phyloP scores from a whole-genome alignment of 1,284 basidiomycete genomes.

The Sphaerobolus stellatus region DNA sequence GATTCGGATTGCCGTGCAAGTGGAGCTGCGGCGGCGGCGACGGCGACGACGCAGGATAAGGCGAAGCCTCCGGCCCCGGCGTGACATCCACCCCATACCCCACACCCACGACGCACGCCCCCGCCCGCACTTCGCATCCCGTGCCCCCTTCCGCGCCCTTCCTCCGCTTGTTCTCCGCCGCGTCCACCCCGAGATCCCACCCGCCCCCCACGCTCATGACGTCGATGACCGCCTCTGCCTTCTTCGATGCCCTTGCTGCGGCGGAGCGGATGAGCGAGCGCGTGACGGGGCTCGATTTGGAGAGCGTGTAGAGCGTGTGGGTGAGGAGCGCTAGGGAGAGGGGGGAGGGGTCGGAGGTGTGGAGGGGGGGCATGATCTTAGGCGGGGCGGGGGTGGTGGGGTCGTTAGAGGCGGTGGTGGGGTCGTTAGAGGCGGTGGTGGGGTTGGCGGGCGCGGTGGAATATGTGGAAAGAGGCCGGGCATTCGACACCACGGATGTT shows the following conservation, averaged over 20 bases:
- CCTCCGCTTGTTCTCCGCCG: no score
- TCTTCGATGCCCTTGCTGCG: neutral
- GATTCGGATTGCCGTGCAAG: neutral
- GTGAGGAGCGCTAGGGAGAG: neutral
- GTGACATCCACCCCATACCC: neutral
- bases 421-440: neutral
- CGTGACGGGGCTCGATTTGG: neutral
- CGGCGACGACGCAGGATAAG: neutral
- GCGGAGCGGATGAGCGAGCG: neutral
- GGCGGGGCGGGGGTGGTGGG: neutral
- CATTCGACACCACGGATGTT: no score
- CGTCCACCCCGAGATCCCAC: no score
- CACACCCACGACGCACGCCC: neutral
- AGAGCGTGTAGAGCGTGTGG: neutral
- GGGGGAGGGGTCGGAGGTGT: neutral
- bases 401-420: neutral
- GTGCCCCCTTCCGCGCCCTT: no score
- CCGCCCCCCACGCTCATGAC: no score
- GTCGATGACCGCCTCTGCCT: neutral
- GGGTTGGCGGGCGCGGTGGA: neutral
- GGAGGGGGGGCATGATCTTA: neutral
- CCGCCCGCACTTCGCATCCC: slow-evolving; percentile 1
- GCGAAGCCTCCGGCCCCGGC: neutral
- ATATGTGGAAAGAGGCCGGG: neutral
- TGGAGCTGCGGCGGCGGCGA: neutral